Base-by-base conservation (phyloP, 495 filamentous ascomycete species). In the Aspergillus sclerotiicarbonarius region DNA sequence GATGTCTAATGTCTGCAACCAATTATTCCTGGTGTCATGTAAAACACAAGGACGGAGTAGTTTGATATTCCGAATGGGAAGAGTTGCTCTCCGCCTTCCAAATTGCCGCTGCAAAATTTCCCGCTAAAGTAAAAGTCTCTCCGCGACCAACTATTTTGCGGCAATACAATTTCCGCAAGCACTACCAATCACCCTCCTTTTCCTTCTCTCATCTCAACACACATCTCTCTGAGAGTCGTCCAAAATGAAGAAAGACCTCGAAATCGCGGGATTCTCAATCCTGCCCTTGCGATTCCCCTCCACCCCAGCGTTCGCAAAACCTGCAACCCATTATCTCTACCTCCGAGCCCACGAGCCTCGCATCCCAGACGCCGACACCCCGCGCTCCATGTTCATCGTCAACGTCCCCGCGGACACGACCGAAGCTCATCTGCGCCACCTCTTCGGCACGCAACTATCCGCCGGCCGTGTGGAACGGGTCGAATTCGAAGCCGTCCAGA, bases 371-470 rank as follows among this genome's bases (percentile, higher is more conserved):
- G 76, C 83, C 16, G 80, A 88, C 64, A 85, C 92, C 64, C 67
- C 81, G 20, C 86, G 91, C 57, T 89, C 87, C 47, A 80, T 98
- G 21, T 98, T 96, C 74, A 65, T 92, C 20, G 87, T 91, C 59
- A 98, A 98, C 67, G 67, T 93, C 6, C 95, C 94, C 33, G 76
- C 91, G 62, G 93, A 97, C 71, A 85, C 89, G 54, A 96, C 90
- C 35, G 84, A 89, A 49, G 64, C 73, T 0, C 90, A 94, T 64
- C 73, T 98, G 16, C 87, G 90, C 37, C 77, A 82, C 54, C 74
- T 98, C 0, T 91, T 96, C 62, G 73, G 82, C 0, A 76, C 76
- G 0, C 79, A 90, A 43, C 78, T 94, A 25, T 86, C 90, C 31
- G 84, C 84, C 6, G 89, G 87, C 25, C 81, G 86, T 44, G 85